phyloP scores from a whole-genome alignment of 352 stramenopile genomes.

The Globisporangium radiosum region DNA sequence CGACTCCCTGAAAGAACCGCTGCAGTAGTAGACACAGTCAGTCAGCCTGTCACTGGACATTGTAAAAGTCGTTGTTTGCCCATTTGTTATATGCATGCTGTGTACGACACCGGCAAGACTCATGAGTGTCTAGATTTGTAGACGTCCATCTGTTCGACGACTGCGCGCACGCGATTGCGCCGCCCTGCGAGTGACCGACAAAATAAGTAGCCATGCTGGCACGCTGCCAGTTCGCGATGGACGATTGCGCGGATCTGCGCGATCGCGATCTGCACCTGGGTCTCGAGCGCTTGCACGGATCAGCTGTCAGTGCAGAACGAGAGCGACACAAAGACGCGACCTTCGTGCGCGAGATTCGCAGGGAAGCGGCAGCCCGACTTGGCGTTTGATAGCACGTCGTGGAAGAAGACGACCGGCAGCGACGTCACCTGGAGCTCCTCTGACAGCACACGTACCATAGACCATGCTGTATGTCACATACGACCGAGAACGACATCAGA shows the following conservation, averaged over 20 bases:
- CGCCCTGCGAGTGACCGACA: constrained; percentile 43
- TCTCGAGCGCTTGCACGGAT: constrained; percentile 19
- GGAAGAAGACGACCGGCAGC: constrained; percentile 41
- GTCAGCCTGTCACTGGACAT: too few species aligned
- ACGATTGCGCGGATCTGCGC: constrained; percentile 24
- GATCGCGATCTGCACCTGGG: constrained; percentile 33
- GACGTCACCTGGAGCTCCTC: too few species aligned
- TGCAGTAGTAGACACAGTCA: too few species aligned
- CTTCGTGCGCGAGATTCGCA: constrained; percentile 24
- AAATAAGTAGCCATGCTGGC: constrained; percentile 36
- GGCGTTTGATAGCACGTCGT: constrained; percentile 26
- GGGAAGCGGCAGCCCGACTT: constrained; percentile 16
- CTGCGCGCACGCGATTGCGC: constrained; percentile 23
- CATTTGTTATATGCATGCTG: too few species aligned
- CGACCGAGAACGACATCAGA: too few species aligned
- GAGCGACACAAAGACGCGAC: constrained; percentile 24
- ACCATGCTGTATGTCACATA: too few species aligned
- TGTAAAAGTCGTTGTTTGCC: too few species aligned
- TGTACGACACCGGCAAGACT: too few species aligned
- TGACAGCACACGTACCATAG: too few species aligned
- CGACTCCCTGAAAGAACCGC: too few species aligned
- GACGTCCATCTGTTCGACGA: constrained; percentile 55
- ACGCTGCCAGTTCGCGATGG: constrained; percentile 12
- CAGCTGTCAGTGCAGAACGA: constrained; percentile 32
- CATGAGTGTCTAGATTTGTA: constrained; percentile 36